Base-by-base conservation (phyloP, 1,139 yeast species). In the Hanseniaspora uvarum region DNA sequence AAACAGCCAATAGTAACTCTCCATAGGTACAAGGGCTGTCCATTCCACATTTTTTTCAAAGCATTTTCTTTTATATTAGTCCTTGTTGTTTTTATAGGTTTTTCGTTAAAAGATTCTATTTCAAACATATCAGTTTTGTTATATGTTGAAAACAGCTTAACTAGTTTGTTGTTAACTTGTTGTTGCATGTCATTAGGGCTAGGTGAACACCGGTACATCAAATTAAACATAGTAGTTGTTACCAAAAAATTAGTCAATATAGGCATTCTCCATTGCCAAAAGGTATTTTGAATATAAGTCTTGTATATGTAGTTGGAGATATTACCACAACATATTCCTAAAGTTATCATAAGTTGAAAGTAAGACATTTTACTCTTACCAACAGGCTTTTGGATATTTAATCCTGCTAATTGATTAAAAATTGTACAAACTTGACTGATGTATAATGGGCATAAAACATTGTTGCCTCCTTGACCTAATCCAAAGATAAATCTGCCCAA, bases 331-430 rank as follows among this genome's bases (percentile, higher is more conserved):
- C 78, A 70, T 56, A 78, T 77, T 57, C 83, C 83, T 53, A 76
- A 65, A 21, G 82, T 78, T 58, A 77, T 72, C 70, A 72, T 72
- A 59, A 78, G 66, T 66, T 79, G 81, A 71, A 74, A 78, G 59
- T 79, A 70, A 40, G 72, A 74, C 45, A 78, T 80, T 67, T 80
- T 72, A 2, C 80, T 69, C 54, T 82, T 83, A 68, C 83, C 72
- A 53, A 77, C 69, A 30, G 65, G 64, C 57, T 73, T 69, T 41
- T 81, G 81, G 10, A 83, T 72, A 24, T 11, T 19, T 16, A 40
- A 21, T 8, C 36, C 40, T 5, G 43, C 30, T 10, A 33, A n/a
- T 14, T n/a, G 16, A 18, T 24, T 33, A 14, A 33, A 40, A 11
- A 34, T 40, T 16, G 33, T 33, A 21, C 40, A 23, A 57, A 74